These are phyloP conservation scores for Phaffomyces thermotolerans DNA, from an alignment of 805 yeast species.

Conservation along the genomic window DNA sequence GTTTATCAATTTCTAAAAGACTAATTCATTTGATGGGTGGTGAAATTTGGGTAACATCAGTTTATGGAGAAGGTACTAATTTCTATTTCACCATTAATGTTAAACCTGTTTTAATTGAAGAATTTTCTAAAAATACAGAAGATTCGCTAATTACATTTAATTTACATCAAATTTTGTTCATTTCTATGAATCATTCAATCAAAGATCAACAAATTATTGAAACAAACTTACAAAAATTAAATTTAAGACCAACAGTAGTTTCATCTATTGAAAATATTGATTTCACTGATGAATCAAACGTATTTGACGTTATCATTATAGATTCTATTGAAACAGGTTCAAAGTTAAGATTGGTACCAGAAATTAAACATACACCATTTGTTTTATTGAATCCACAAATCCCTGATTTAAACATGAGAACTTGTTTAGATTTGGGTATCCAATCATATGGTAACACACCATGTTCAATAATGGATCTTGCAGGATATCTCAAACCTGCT, in stretches of 20 bases:
- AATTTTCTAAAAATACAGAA: constrained; percentile 51
- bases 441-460: constrained; percentile 87
- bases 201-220: constrained; percentile 43
- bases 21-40: constrained; percentile 89
- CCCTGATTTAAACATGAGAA: constrained; percentile 72
- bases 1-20: constrained; percentile 83
- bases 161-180: constrained; percentile 60
- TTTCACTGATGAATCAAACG: constrained; percentile 32
- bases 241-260: constrained; percentile 58
- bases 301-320: constrained; percentile 74
- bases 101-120: constrained; percentile 47
- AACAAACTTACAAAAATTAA: constrained; percentile 43
- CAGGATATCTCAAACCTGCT: constrained; percentile 78
- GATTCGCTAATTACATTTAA: constrained; percentile 68
- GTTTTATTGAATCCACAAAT: constrained; percentile 70
- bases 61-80: constrained; percentile 73
- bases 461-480: constrained; percentile 72
- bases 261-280: constrained; percentile 49
- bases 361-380: constrained; percentile 77
- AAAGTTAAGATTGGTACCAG: constrained; percentile 58
- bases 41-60: constrained; percentile 82
- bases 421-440: constrained; percentile 78
- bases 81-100: constrained; percentile 77
- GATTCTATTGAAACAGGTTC: constrained; percentile 73
- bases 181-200: constrained; percentile 54